Percentiles rank a stretch among this genome's conserved stretches.
These are phyloP conservation scores for Verticillium zaregamsianum DNA, from an alignment of 2,329 filamentous ascomycete species.

Conservation along the genomic window DNA sequence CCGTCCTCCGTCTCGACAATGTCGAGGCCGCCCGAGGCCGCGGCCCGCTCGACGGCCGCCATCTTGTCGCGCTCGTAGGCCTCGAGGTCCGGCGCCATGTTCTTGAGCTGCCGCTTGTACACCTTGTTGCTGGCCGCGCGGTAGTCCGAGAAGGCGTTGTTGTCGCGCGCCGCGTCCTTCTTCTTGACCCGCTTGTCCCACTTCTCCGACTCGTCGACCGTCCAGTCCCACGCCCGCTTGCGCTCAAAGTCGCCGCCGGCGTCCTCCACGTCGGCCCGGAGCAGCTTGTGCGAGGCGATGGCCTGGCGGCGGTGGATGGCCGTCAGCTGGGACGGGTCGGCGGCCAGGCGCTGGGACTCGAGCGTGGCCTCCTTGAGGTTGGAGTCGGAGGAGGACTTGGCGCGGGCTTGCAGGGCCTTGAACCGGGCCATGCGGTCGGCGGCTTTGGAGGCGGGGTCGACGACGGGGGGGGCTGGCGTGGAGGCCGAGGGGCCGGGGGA, in stretches of 20 bases:
- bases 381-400: conserved; percentile 64
- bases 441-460: conserved; percentile 37
- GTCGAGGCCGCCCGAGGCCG: conserved; percentile 78
- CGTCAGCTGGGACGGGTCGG: conserved; percentile 72
- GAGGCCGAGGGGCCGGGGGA: not conserved
- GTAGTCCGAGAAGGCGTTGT: conserved; percentile 89
- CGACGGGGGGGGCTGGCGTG: conserved; percentile 9
- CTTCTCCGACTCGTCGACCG: conserved; percentile 84
- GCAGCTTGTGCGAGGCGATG: conserved; percentile 84
- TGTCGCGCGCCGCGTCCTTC: conserved; percentile 74
- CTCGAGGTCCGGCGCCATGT: conserved; percentile 73
- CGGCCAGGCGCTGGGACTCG: conserved; percentile 74
- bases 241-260: conserved; percentile 91
- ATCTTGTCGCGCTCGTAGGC: conserved; percentile 86
- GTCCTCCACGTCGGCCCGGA: conserved; percentile 86
- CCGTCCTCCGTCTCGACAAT: conserved; percentile 95
- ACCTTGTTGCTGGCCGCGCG: conserved; percentile 82
- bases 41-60: conserved; percentile 78
- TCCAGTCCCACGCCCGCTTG: conserved; percentile 99
- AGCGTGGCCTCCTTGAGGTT: conserved; percentile 82
- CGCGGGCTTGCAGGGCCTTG: conserved; percentile 79
- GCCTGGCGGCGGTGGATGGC: conserved; percentile 82
- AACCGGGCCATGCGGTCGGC: conserved; percentile 76
- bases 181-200: conserved; percentile 92
- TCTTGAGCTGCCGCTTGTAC: conserved; percentile 85